Percentiles rank a stretch among this genome's conserved stretches.
phyloP scores from a whole-genome alignment of 495 filamentous ascomycete species.

The Penicillium subrubescens region DNA sequence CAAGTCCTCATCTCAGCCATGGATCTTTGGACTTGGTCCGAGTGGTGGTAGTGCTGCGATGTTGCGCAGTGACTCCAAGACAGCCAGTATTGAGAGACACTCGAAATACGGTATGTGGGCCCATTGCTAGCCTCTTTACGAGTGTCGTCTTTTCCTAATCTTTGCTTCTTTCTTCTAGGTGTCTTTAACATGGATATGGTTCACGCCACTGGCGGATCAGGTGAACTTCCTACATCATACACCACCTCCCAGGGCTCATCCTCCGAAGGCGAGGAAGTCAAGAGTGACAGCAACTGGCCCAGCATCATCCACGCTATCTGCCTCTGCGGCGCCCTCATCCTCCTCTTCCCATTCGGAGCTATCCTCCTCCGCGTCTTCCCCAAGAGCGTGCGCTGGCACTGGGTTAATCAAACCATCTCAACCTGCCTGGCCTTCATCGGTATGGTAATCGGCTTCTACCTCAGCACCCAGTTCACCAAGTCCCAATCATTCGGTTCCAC shows the following conservation, averaged over 20 bases:
- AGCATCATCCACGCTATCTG: constrained; percentile 52
- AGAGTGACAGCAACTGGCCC: constrained; percentile 32
- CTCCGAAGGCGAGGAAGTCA: constrained; percentile 11
- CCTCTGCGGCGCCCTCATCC: constrained; percentile 54
- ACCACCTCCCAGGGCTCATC: constrained; percentile 24
- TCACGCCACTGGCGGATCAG: constrained; percentile 45
- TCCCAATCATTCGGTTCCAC: constrained; percentile 52
- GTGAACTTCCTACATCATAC: constrained; percentile 27
- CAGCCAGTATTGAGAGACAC: constrained; percentile 55
- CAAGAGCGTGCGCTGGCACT: constrained; percentile 51
- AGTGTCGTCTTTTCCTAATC: not conserved
- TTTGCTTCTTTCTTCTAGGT: constrained; percentile 30
- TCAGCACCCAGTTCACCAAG: constrained; percentile 54
- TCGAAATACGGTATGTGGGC: constrained; percentile 35
- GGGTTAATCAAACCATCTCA: constrained; percentile 46
- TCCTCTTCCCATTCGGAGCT: constrained; percentile 57
- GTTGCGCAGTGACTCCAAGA: constrained; percentile 40
- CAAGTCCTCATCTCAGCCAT: constrained; percentile 37
- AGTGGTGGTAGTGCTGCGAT: constrained; percentile 17
- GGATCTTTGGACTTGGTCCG: constrained; percentile 62
- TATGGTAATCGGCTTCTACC: constrained; percentile 50
- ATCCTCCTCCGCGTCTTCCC: constrained; percentile 49
- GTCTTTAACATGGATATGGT: constrained; percentile 56
- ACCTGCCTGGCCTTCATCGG: constrained; percentile 48
- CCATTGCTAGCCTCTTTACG: not conserved